These are phyloP conservation scores for Podospora pseudopauciseta DNA, from an alignment of 495 filamentous ascomycete species.

Conservation along the genomic window DNA sequence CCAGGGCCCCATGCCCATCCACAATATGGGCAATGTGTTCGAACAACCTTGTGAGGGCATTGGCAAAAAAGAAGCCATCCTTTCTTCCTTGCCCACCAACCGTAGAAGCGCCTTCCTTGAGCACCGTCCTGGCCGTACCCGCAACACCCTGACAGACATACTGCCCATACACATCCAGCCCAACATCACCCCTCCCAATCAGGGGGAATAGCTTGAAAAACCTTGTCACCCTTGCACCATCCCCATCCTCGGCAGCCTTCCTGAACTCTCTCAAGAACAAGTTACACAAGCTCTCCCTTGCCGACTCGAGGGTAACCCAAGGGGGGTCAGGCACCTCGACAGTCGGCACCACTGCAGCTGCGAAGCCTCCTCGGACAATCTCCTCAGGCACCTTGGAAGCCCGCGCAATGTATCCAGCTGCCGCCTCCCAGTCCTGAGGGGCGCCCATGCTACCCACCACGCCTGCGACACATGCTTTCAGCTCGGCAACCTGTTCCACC, in stretches of 20 bases:
- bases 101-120: constrained; percentile 54
- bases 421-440: constrained; percentile 97
- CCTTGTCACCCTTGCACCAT: constrained; percentile 82
- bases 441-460: constrained; percentile 95
- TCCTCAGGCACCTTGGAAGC: constrained; percentile 73
- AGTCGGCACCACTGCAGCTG: constrained; percentile 87
- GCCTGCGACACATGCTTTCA: constrained; percentile 94
- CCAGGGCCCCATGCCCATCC: constrained; percentile 80
- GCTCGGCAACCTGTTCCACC: constrained; percentile 92
- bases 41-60: constrained; percentile 84
- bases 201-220: constrained; percentile 98
- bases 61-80: constrained; percentile 86
- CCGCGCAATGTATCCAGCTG: constrained; percentile 81
- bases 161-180: constrained; percentile 87
- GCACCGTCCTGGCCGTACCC: constrained; percentile 69
- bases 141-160: constrained; percentile 96
- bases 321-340: constrained; percentile 93
- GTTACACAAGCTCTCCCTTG: constrained; percentile 79
- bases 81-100: constrained; percentile 48
- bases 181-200: constrained; percentile 84
- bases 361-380: constrained; percentile 82
- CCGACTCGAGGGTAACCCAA: constrained; percentile 78
- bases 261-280: constrained; percentile 94
- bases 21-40: constrained; percentile 97
- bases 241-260: constrained; percentile 77